Conservation (phyloP, 495 filamentous ascomycete species). For the Chlorociboria aeruginascens region DNA sequence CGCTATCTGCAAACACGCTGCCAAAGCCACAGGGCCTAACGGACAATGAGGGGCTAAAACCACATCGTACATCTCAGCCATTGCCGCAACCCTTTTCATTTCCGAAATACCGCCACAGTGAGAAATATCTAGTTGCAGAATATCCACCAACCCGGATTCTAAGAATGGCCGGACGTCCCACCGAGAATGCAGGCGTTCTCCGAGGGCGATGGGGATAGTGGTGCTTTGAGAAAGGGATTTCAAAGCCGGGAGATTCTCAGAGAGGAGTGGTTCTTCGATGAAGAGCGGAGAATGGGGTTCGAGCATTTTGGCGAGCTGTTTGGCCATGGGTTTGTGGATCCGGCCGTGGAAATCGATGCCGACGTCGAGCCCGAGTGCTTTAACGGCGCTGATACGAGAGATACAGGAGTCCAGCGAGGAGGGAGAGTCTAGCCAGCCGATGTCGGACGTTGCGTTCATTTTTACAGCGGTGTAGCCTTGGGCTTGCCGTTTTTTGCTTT, state of each 20-base stretch:
- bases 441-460: slow-evolving; percentile 74
- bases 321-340: slow-evolving; percentile 72
- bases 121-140: slow-evolving; percentile 66
- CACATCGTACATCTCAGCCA: slow-evolving; percentile 71
- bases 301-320: slow-evolving; percentile 59
- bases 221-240: slow-evolving; percentile 51
- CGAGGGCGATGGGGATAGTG: slow-evolving; percentile 59
- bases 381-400: slow-evolving; percentile 57
- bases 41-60: slow-evolving; percentile 70
- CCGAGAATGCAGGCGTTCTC: slow-evolving; percentile 61
- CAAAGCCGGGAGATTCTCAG: slow-evolving; percentile 59
- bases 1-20: slow-evolving; percentile 60
- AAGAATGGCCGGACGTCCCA: slow-evolving; percentile 71
- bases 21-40: slow-evolving; percentile 62
- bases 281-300: slow-evolving; percentile 66
- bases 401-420: slow-evolving; percentile 49
- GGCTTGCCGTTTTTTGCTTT: slow-evolving; percentile 43
- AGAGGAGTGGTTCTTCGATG: slow-evolving; percentile 67
- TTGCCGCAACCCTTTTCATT: slow-evolving; percentile 54
- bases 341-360: slow-evolving; percentile 72
- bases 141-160: slow-evolving; percentile 55
- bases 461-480: slow-evolving; percentile 67
- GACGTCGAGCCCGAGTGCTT: slow-evolving; percentile 56
- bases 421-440: slow-evolving; percentile 71
- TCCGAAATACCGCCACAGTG: slow-evolving; percentile 72